Evolutionary conservation across 1,284 basidiomycete species (phyloP).

Genomic region (Marasmius sp.): DNA sequence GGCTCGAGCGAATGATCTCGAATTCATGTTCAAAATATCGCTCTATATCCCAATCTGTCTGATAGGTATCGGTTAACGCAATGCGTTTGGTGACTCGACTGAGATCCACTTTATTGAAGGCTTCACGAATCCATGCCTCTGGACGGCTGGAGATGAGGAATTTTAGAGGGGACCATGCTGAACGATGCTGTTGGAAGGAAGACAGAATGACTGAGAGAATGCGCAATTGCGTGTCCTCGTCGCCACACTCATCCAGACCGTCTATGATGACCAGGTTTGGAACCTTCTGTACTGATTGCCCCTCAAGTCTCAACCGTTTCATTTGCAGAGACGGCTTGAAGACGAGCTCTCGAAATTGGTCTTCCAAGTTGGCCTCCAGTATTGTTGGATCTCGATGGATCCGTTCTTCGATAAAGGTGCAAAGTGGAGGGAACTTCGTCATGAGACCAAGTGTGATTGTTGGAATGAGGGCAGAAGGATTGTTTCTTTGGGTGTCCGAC

Average conservation of each 20-base stretch:
- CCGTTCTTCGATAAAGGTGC: background rate
- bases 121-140: constrained; percentile 23
- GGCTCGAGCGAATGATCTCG: background rate
- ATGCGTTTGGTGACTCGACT: background rate
- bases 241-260: constrained; percentile 5
- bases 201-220: background rate
- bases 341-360: constrained; percentile 1
- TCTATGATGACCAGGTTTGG: background rate
- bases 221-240: background rate
- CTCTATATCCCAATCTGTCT: background rate
- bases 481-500: background rate
- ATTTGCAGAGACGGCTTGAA: background rate
- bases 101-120: background rate
- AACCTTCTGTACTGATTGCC: background rate
- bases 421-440: background rate
- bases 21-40: background rate
- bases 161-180: constrained; percentile 15
- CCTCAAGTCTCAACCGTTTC: background rate
- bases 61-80: background rate
- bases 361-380: background rate
- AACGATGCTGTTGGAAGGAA: background rate
- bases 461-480: background rate
- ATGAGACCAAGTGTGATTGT: constrained; percentile 1
- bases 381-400: background rate
- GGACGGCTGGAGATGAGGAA: constrained; percentile 25